Percentiles rank a stretch among this genome's conserved stretches.
Evolutionary conservation across 106 monocot genomes (phyloP).

Genomic region (Triglochin maritima): DNA sequence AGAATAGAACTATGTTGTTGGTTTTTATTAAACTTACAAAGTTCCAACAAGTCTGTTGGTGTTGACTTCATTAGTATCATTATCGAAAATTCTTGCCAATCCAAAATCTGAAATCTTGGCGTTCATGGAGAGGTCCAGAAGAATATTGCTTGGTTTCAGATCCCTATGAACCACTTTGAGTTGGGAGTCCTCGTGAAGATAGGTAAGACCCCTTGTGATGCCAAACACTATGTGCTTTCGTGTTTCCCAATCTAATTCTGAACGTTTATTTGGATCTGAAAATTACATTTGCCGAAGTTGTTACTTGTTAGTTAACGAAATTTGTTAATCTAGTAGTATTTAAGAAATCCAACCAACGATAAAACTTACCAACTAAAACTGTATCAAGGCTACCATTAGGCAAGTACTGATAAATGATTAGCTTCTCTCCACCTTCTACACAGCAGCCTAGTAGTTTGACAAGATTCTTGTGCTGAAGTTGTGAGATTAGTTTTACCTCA

Average conservation of each 20-base stretch:
- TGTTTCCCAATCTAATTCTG: not conserved
- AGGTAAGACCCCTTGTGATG: conserved; percentile 3
- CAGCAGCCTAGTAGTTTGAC: conserved; percentile 7
- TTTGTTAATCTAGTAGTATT: not conserved
- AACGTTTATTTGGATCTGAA: not conserved
- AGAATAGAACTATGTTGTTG: too few species aligned
- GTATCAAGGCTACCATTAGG: conserved; percentile 22
- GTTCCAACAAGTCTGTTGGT: conserved; percentile 8
- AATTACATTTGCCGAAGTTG: not conserved
- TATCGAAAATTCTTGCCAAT: conserved; percentile 4
- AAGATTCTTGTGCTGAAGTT: conserved; percentile 11
- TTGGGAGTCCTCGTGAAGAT: conserved; percentile 12
- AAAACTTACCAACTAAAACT: conserved; percentile 38
- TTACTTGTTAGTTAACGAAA: not conserved
- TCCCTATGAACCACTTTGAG: conserved; percentile 7
- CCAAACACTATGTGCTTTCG: not conserved
- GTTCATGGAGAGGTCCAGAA: not conserved
- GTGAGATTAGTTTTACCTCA: conserved; percentile 7
- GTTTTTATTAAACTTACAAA: conserved; percentile 2
- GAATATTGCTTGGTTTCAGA: not conserved
- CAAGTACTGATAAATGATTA: conserved; percentile 10
- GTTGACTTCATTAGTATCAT: not conserved
- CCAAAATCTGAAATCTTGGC: conserved; percentile 10
- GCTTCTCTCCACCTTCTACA: conserved; percentile 5
- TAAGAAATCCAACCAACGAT: not conserved